A percentile compares a stretch with the other conserved stretches of the same genome.
phyloP scores from a whole-genome alignment of 441 rosid species.

The Erodium chrysanthum region DNA sequence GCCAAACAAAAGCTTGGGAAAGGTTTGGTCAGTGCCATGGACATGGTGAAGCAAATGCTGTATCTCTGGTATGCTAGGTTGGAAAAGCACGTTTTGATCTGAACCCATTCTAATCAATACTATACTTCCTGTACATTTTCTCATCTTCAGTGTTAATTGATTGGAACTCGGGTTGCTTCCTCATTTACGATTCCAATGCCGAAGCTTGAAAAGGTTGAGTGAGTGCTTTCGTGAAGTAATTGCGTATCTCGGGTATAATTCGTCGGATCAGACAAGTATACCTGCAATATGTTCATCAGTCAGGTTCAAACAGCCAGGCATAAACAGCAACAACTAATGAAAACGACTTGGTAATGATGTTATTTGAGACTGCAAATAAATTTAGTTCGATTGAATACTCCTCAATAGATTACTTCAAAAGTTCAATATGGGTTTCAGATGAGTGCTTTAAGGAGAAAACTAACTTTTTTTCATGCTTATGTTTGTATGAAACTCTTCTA shows the following conservation, averaged over 20 bases:
- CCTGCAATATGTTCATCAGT: conserved; percentile 32
- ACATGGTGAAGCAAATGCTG: neutral
- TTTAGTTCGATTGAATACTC: neutral
- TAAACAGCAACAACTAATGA: neutral
- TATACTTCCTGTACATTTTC: conserved; percentile 15
- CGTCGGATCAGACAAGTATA: conserved; percentile 29
- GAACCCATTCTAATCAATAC: neutral
- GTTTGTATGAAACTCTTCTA: neutral
- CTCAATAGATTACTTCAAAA: neutral
- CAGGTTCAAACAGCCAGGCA: neutral
- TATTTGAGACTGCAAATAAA: no score
- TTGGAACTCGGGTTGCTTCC: neutral
- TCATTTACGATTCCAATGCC: conserved; percentile 20
- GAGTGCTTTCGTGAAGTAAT: conserved; percentile 35
- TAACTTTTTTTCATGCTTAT: neutral
- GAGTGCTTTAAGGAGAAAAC: no score
- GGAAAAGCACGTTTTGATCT: no score
- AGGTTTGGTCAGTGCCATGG: neutral
- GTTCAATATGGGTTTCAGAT: neutral
- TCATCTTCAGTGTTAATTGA: conserved; percentile 9
- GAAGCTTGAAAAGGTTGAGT: conserved; percentile 25
- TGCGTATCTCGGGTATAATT: conserved; percentile 41
- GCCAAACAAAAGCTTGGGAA: neutral
- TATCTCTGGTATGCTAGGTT: no score
- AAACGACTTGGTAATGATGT: no score